Conservation (phyloP, 1,284 basidiomycete genomes). For the Mycena citricolor region DNA sequence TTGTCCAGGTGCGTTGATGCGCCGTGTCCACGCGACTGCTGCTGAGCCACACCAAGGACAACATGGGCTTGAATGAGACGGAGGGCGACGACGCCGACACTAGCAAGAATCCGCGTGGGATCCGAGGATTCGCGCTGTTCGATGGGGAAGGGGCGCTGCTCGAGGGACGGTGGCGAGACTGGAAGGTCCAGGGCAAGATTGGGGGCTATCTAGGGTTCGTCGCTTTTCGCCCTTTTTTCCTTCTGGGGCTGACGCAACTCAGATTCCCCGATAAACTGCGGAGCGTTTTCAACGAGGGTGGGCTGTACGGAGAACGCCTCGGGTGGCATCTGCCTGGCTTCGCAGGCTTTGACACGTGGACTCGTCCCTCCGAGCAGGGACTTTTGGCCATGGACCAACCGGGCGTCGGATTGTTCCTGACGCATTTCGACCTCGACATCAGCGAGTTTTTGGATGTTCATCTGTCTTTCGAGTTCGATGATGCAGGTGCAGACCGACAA, state of each 20-base stretch:
- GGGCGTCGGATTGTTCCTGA: slow-evolving; percentile 79
- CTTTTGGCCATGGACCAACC: slow-evolving; percentile 54
- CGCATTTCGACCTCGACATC: slow-evolving; percentile 65
- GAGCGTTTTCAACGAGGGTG: slow-evolving; percentile 73
- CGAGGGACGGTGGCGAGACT: too few species aligned
- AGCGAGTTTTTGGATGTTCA: slow-evolving; percentile 58
- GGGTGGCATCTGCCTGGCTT: slow-evolving; percentile 84
- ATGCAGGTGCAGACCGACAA: slow-evolving; percentile 46
- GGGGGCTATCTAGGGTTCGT: slow-evolving; percentile 71
- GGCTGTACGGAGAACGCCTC: slow-evolving; percentile 71
- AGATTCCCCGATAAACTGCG: slow-evolving; percentile 25
- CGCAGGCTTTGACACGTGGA: slow-evolving; percentile 58
- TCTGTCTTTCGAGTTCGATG: slow-evolving; percentile 69
- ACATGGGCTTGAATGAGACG: slow-evolving; percentile 75
- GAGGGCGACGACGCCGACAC: slow-evolving; percentile 27
- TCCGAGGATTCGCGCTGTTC: slow-evolving; percentile 69
- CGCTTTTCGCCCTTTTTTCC: background rate
- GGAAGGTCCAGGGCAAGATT: slow-evolving; percentile 82
- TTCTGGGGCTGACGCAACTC: background rate
- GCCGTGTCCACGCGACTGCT: background rate
- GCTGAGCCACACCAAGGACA: slow-evolving; percentile 48
- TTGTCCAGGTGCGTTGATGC: slow-evolving; percentile 55
- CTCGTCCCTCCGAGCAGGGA: slow-evolving; percentile 54
- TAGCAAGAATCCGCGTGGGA: slow-evolving; percentile 71
- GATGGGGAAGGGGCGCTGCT: too few species aligned